Evolutionary conservation across 805 yeast species (phyloP).

Genomic region (Suhomyces faveliae): DNA sequence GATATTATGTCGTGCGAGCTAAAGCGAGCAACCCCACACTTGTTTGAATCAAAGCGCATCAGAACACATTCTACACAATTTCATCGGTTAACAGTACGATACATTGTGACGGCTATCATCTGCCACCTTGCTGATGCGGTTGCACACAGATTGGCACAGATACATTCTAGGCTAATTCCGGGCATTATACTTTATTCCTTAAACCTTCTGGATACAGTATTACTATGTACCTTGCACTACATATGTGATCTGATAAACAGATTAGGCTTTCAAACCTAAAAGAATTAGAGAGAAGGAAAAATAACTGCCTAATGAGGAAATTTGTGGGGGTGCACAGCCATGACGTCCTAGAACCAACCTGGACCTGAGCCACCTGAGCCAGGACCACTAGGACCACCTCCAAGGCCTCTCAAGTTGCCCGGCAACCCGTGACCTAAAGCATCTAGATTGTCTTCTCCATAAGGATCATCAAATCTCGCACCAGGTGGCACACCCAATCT

Average conservation of each 20-base stretch:
- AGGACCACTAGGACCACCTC: conserved; percentile 7
- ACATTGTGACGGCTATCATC: not conserved
- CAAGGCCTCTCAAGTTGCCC: conserved; percentile 29
- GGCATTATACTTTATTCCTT: not conserved
- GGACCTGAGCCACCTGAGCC: conserved; percentile 10
- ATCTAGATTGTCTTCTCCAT: conserved; percentile 43
- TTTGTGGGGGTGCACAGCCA: not conserved
- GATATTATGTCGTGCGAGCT: conserved; percentile 1
- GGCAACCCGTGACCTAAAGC: conserved; percentile 48
- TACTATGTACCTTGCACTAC: too few species aligned
- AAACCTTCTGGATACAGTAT: not conserved
- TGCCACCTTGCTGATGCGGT: not conserved
- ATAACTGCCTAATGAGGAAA: not conserved
- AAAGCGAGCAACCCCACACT: not conserved
- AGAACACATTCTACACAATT: too few species aligned
- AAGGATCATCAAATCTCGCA: conserved; percentile 53
- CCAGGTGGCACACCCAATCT: conserved; percentile 44
- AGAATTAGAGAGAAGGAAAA: too few species aligned
- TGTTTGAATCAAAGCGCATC: not conserved
- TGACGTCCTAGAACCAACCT: not conserved
- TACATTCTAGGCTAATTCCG: not conserved
- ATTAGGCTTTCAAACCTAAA: not conserved
- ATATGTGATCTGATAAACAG: not conserved
- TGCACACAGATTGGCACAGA: not conserved
- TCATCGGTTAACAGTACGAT: not conserved